These are phyloP conservation scores for Juncus effusus DNA, from an alignment of 176 grass and related monocot genomes.

Conservation along the genomic window DNA sequence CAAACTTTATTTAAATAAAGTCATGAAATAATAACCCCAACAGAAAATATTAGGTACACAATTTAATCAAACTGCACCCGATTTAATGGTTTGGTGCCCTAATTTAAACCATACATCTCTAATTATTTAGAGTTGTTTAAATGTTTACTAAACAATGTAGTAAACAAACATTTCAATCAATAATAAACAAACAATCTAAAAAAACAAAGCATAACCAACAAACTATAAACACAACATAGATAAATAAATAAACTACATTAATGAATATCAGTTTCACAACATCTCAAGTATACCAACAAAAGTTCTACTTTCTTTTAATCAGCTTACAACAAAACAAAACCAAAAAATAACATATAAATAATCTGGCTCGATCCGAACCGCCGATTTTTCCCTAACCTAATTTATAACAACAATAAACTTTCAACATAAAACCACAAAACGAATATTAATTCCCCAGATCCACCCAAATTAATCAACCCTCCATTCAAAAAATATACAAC, in stretches of 20 bases:
- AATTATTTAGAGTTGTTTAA: background rate
- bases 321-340: constrained; percentile 10
- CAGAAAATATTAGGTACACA: background rate
- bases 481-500: constrained; percentile 9
- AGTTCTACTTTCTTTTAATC: background rate
- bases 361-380: background rate
- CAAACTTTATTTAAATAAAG: background rate
- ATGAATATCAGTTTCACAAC: background rate
- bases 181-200: background rate
- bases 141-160: background rate
- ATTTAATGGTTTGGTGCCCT: constrained; percentile 6
- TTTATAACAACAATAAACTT: background rate
- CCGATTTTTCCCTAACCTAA: background rate
- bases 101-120: background rate
- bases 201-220: background rate
- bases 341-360: constrained; percentile 13
- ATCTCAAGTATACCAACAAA: constrained; percentile 3
- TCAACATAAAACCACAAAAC: background rate
- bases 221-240: background rate
- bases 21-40: background rate
- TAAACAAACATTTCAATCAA: background rate
- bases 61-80: background rate
- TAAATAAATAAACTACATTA: background rate
- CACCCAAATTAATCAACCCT: background rate
- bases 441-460: background rate